Conservation (phyloP, 2,329 filamentous ascomycete genomes). For the Diaporthe citrichinensis region DNA sequence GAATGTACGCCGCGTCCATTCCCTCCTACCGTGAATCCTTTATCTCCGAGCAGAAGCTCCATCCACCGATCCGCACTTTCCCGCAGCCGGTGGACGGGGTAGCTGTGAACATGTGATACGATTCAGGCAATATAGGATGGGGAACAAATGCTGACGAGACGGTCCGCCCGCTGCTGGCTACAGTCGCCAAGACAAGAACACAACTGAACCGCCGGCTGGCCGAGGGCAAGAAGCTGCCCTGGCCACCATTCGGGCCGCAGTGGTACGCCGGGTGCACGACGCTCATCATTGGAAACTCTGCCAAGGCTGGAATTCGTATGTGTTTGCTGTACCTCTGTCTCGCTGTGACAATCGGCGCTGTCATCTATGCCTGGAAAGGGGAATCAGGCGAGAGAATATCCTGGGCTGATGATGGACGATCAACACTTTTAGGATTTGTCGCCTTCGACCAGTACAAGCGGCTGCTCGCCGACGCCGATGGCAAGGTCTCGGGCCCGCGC, state of each 20-base stretch:
- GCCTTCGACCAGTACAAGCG: conserved; percentile 96
- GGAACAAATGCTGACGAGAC: not conserved
- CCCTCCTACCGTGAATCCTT: conserved; percentile 36
- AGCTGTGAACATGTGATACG: not conserved
- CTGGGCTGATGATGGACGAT: not conserved
- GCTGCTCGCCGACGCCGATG: conserved; percentile 84
- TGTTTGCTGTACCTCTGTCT: no score
- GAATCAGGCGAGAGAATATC: no score
- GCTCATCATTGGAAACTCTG: conserved; percentile 94
- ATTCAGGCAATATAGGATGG: not conserved
- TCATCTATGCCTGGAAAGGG: no score
- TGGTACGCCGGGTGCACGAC: conserved; percentile 99
- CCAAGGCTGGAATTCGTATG: conserved; percentile 96
- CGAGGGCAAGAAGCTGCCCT: conserved; percentile 88
- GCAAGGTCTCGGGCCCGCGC: conserved; percentile 89
- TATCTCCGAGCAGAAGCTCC: not conserved
- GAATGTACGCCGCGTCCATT: conserved; percentile 76
- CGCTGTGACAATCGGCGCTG: no score
- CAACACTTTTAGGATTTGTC: conserved; percentile 77
- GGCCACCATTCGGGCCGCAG: conserved; percentile 91
- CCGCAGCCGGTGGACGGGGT: not conserved
- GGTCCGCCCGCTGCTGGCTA: not conserved
- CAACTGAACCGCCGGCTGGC: conserved; percentile 91
- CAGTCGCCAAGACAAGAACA: conserved; percentile 93
- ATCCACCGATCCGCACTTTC: not conserved